Evolutionary conservation across 306 rosid genomes (phyloP).

Genomic region (Albizia julibrissin): DNA sequence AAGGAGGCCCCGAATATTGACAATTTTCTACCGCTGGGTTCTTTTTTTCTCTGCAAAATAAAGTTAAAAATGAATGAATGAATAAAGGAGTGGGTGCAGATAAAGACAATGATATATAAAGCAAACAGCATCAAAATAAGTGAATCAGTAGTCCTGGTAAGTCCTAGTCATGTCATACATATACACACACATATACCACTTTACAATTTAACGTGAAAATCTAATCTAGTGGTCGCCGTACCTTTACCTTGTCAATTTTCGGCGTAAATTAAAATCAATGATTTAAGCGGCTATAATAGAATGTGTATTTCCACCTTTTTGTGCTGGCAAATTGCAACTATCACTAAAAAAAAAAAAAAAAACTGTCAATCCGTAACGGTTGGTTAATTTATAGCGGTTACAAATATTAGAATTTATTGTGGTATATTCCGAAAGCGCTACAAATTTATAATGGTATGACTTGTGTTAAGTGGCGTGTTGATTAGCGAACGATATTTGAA

Average conservation of each 20-base stretch:
- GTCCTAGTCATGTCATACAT: not conserved
- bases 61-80: not conserved
- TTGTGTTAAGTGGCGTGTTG: no score
- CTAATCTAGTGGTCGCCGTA: not conserved
- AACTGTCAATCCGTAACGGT: no score
- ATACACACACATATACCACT: not conserved
- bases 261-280: not conserved
- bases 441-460: no score
- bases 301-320: not conserved
- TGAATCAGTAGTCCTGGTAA: not conserved
- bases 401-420: no score
- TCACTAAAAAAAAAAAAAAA: no score
- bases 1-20: constrained; percentile 1
- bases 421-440: no score
- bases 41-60: not conserved
- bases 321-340: not conserved
- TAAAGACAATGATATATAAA: not conserved
- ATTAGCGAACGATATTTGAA: no score
- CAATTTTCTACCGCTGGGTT: not conserved
- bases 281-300: not conserved
- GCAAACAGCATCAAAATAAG: constrained; percentile 8
- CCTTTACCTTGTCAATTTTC: not conserved
- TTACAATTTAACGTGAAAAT: not conserved
- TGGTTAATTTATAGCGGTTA: no score
- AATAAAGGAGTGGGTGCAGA: not conserved